Evolutionary conservation across 371 early-diverging fungal species (phyloP), one percentile per base, ranked within the genome.

Genomic region (Funneliformis caledonium): DNA sequence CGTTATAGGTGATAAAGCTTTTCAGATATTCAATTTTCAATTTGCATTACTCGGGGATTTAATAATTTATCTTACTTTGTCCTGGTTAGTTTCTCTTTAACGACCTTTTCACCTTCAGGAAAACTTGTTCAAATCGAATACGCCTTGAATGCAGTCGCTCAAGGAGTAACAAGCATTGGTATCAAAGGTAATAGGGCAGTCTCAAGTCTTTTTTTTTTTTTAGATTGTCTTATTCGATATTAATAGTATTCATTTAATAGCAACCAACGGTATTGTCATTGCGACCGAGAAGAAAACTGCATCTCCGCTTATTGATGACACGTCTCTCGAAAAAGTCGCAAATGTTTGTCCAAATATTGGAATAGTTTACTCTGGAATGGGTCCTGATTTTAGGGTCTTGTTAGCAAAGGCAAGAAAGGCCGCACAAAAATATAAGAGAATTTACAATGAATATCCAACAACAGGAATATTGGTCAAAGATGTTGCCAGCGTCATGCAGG

Each of bases 31-130:
- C 11, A 22, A 26, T 50, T 11, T 48, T 31, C 10, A 45, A 26
- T 48, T n/a, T 69, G 16, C 43, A 37, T 7, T 42, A 16, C 4
- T 42, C n/a, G 26, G 2, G 16, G 9, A 69, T 69, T 11, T 16
- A 9, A 69, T 45, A 19, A 68, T n/a, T 9, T 19, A 10, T 67
- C 16, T 68, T 42, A 1, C 14, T 33, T 68, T 19, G 14, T 68
- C 12, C 31, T 11, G 33, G 4, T 33, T 85, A 95, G 95, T 76
- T 99, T 98, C 92, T 98, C 98, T 42, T 93, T 99, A 81, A 98
- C 99, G 9, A 99, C 99, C 73, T 99, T 99, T 91, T 98, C 99
- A 81, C 97, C 99, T n/a, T 97, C 97, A 61, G 99, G 99, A 82
- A 98, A 99, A 88, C 94, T 99, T 76, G 96, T 96, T 52, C 99